A percentile compares a stretch with the other conserved stretches of the same genome.
Conservation (phyloP, 2,329 filamentous ascomycete genomes). For the Paecilomyces dactylethromorphus region DNA sequence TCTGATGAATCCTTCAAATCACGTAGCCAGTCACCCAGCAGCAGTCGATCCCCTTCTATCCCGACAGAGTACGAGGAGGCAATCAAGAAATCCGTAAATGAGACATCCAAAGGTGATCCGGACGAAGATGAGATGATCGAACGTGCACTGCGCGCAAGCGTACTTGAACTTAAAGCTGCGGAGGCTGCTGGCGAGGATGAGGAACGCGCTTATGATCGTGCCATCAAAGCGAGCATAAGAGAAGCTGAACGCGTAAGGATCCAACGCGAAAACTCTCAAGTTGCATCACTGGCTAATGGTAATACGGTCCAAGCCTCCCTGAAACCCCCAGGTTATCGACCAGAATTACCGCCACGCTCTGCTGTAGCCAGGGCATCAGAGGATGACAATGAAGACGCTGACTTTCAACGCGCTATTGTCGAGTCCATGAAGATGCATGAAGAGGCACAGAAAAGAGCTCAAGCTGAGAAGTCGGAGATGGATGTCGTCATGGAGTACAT, state of each 20-base stretch:
- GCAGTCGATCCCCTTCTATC: neutral
- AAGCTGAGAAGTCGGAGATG: constrained; percentile 54
- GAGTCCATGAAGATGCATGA: constrained; percentile 19
- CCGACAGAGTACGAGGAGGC: constrained; percentile 61
- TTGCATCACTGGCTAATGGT: neutral
- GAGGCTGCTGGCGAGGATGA: constrained; percentile 32
- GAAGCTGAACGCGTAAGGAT: constrained; percentile 31
- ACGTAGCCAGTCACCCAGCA: neutral
- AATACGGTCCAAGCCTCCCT: neutral
- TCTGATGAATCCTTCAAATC: constrained; percentile 3
- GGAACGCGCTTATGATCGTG: constrained; percentile 42
- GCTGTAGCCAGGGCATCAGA: constrained; percentile 5
- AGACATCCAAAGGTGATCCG: constrained; percentile 63
- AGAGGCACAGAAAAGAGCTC: constrained; percentile 42
- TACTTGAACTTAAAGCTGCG: constrained; percentile 49
- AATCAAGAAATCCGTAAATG: constrained; percentile 61
- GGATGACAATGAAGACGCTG: constrained; percentile 20
- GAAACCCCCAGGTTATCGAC: neutral
- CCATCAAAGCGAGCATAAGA: constrained; percentile 44
- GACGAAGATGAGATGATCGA: constrained; percentile 67
- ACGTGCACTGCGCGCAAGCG: constrained; percentile 65
- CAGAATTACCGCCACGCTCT: neutral
- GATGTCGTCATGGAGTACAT: constrained; percentile 70
- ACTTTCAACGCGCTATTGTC: constrained; percentile 21
- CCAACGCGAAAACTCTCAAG: constrained; percentile 2